Evolutionary conservation across 1,284 basidiomycete species (phyloP).

Genomic region (Malassezia furfur): DNA sequence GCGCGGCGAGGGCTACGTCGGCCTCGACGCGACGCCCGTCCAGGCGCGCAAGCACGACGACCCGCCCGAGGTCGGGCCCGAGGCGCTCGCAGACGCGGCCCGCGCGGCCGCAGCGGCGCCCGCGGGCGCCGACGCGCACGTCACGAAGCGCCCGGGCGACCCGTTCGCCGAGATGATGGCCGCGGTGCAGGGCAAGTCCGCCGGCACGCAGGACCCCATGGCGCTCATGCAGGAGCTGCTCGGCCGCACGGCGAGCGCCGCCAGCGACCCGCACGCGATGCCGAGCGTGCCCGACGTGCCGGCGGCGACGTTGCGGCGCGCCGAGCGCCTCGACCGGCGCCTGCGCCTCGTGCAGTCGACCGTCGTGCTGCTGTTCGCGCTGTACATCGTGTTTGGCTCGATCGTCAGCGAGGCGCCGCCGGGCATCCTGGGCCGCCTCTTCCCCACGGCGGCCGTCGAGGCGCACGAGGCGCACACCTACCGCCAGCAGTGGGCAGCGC

Average conservation of each 20-base stretch:
- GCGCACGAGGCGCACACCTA: constrained; percentile 8
- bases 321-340: constrained; percentile 9
- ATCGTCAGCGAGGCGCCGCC: constrained; percentile 6
- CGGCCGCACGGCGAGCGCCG: not conserved
- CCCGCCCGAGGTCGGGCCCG: not conserved
- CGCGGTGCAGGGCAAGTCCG: constrained; percentile 23
- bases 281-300: not conserved
- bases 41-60: not conserved
- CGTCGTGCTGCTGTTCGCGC: constrained; percentile 8
- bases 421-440: constrained; percentile 11
- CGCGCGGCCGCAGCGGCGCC: not conserved
- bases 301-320: not conserved
- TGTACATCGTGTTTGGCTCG: constrained; percentile 14
- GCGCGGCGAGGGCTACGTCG: constrained; percentile 29
- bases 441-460: not conserved
- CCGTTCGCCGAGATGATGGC: constrained; percentile 28
- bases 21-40: constrained; percentile 4
- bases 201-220: constrained; percentile 1
- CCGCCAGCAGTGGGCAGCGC: constrained; percentile 15
- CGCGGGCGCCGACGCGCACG: not conserved
- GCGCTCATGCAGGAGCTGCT: constrained; percentile 28
- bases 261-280: not conserved
- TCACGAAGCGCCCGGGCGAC: not conserved
- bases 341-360: constrained; percentile 11
- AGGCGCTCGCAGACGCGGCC: not conserved